Conservation (phyloP, 805 yeast genomes). For the Teunomyces cretensis region DNA sequence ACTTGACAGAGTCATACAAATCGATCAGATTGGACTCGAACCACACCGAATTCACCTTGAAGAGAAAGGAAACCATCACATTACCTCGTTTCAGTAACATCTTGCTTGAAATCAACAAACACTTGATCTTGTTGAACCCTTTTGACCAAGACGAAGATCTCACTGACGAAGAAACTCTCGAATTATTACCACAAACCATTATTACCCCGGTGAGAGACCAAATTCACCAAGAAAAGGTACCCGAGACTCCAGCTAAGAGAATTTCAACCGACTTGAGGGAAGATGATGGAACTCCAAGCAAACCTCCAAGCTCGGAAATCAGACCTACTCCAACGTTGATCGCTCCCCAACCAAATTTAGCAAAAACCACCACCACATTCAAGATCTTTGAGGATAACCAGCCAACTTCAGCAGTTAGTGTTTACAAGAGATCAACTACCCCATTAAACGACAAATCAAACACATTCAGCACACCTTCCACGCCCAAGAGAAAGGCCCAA, state of each 20-base stretch:
- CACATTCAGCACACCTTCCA: conserved; percentile 14
- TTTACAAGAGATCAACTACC: conserved; percentile 13
- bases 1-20: conserved; percentile 20
- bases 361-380: conserved; percentile 1
- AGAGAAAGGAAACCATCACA: conserved; percentile 60
- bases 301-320: neutral
- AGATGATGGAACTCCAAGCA: conserved; percentile 10
- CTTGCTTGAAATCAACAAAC: conserved; percentile 71
- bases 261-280: neutral
- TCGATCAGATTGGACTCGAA: conserved; percentile 41
- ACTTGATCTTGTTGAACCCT: conserved; percentile 52
- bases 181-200: conserved; percentile 5
- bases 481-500: conserved; percentile 26
- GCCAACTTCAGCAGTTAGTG: conserved; percentile 11
- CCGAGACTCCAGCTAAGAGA: conserved; percentile 6
- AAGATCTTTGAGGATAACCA: conserved; percentile 13
- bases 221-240: conserved; percentile 1
- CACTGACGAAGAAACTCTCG: conserved; percentile 45
- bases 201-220: conserved; percentile 1
- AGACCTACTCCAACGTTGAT: neutral
- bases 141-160: conserved; percentile 42
- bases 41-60: conserved; percentile 55
- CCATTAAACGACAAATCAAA: conserved; percentile 30
- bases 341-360: neutral
- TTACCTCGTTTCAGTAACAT: conserved; percentile 65